Evolutionary conservation across 2,329 filamentous ascomycete genomes (phyloP).

Genomic region (Colletotrichum camelliae): DNA sequence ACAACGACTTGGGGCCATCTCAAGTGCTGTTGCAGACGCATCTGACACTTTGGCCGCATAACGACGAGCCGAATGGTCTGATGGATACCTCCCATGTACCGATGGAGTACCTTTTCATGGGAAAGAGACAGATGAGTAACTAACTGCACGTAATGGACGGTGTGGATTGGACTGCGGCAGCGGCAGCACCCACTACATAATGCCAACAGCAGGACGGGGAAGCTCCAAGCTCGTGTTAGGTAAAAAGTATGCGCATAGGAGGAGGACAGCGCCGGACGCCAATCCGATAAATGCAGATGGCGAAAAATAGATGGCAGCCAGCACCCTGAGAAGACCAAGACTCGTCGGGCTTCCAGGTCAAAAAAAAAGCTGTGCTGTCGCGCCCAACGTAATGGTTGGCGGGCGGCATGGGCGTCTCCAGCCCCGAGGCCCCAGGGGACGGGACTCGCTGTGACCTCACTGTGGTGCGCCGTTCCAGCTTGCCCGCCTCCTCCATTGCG

Average conservation of each 20-base stretch:
- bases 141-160: not conserved
- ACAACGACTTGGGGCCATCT: not conserved
- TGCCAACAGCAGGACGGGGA: not conserved
- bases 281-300: constrained; percentile 2
- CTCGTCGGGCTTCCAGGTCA: not conserved
- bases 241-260: not conserved
- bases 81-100: not conserved
- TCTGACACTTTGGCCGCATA: not conserved
- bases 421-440: not conserved
- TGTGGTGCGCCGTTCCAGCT: constrained; percentile 19
- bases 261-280: not conserved
- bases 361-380: not conserved
- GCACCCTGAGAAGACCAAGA: not conserved
- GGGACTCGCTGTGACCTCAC: constrained; percentile 17
- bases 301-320: not conserved
- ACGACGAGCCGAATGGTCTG: not conserved
- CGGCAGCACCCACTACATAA: not conserved
- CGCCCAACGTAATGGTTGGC: constrained; percentile 3
- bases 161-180: not conserved
- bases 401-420: constrained; percentile 12
- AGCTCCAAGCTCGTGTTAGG: not conserved
- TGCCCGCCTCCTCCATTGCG: not conserved
- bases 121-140: not conserved
- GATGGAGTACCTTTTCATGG: not conserved
- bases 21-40: not conserved